phyloP scores from a whole-genome alignment of 139 green algal genomes.

The Chlamydomonas eustigma region DNA sequence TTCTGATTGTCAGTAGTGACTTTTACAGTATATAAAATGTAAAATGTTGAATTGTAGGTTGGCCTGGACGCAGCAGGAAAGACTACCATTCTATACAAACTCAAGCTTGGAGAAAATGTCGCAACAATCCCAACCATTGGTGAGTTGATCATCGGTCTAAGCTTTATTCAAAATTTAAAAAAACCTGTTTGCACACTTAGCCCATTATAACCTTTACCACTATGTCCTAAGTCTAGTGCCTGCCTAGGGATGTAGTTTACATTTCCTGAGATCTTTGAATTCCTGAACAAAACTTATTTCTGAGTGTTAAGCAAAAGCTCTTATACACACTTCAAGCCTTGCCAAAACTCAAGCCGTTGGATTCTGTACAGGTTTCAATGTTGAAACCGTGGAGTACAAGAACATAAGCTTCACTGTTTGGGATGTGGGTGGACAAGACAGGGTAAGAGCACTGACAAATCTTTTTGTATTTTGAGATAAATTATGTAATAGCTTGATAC shows the following conservation, averaged over 20 bases:
- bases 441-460: constrained; percentile 47
- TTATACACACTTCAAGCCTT: no score
- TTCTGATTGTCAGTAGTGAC: no score
- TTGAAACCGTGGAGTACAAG: constrained; percentile 97
- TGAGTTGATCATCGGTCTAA: constrained; percentile 26
- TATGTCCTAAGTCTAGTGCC: neutral
- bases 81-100: constrained; percentile 99
- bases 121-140: constrained; percentile 98
- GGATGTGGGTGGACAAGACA: constrained; percentile 94
- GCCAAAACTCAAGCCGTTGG: no score
- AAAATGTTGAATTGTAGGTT: no score
- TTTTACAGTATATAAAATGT: no score
- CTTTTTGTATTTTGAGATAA: neutral
- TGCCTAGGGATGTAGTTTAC: no score
- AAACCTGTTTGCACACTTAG: no score
- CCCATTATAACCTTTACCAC: neutral
- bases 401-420: constrained; percentile 96
- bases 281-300: no score
- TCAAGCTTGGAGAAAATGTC: constrained; percentile 98
- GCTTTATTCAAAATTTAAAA: neutral
- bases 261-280: no score
- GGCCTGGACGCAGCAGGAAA: constrained; percentile 97
- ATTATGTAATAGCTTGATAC: neutral
- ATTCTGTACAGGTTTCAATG: constrained; percentile 97
- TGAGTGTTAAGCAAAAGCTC: no score